Conservation (phyloP, 176 grass and related monocot species). For the Ensete ventricosum region DNA sequence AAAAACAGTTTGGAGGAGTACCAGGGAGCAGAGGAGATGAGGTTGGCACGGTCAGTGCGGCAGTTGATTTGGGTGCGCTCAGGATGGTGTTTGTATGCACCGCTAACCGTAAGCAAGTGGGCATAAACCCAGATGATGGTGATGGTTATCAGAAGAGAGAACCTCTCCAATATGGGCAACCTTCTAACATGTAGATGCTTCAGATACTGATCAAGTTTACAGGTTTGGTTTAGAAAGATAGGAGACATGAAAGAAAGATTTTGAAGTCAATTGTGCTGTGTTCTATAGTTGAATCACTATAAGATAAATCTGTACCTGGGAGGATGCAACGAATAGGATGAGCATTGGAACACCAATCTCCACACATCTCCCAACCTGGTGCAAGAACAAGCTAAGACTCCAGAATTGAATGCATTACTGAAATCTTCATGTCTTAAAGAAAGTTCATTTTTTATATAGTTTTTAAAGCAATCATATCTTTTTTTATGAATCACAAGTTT, state of each 20-base stretch:
- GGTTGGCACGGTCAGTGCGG: constrained; percentile 64
- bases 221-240: neutral
- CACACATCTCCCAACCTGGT: constrained; percentile 83
- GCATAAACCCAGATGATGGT: constrained; percentile 74
- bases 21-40: constrained; percentile 85
- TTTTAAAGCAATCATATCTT: no score
- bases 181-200: constrained; percentile 54
- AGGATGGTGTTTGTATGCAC: constrained; percentile 61
- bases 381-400: neutral
- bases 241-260: neutral
- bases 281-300: neutral
- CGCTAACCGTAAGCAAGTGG: constrained; percentile 76
- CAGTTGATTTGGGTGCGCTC: constrained; percentile 72
- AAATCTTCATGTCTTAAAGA: neutral
- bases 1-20: constrained; percentile 21
- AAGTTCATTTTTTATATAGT: no score
- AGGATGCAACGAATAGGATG: constrained; percentile 55
- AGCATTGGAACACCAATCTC: constrained; percentile 88
- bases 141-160: constrained; percentile 66
- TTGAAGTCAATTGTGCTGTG: neutral
- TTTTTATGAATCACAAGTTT: no score
- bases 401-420: neutral
- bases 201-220: constrained; percentile 42
- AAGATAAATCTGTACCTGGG: neutral
- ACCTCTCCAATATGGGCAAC: constrained; percentile 73